Evolutionary conservation across 192 early-diverging fungal genomes (phyloP), one percentile per base, ranked within the genome.

Genomic region (Kappamyces sp.): DNA sequence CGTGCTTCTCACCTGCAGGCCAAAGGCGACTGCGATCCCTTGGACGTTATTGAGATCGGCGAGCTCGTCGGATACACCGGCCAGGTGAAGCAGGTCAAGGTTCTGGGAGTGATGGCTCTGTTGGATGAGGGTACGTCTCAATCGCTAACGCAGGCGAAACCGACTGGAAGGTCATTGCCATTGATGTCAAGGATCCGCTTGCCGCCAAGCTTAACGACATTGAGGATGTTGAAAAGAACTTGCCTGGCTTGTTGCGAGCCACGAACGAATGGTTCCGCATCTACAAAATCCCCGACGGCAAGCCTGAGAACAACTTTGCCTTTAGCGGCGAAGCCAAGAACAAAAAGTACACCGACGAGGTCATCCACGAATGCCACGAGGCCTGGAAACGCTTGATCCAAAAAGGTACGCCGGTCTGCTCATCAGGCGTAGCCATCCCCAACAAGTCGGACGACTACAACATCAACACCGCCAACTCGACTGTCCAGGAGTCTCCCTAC

Each of bases 181-280:
- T 99, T 66, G 96, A 99, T 71, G 75, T 95, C 63, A 97, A 90
- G 72, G 96, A 99, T 79, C 94, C 97, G 5, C 77, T 97, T 61
- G 97, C 97, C 47, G 67, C 80, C 77, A 97, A 97, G 82, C 82
- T 99, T 64, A 95, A 97, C 78, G 88, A 99, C 70, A 90, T 99
- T 74, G 94, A 97, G 74, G 96, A 99, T 74, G 93, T 99, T 69
- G 92, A 97, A 81, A 90, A 86, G 64, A 90, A 94, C 78, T 79
- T 96, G 65, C 96, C 96, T 47, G 96, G 96, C 53, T 82, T 97
- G 36, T 74, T 99, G 54, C 87, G 90, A 51, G 96, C 94, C 41
- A 94, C 92, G 48, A 94, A 96, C 77, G 94, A 97, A 76, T 99
- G 94, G 94, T 99, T 99, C 93, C 89, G 93, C 72, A 95, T 96